phyloP scores from a whole-genome alignment of 176 grass and related monocot species.

The Bromus sterilis region DNA sequence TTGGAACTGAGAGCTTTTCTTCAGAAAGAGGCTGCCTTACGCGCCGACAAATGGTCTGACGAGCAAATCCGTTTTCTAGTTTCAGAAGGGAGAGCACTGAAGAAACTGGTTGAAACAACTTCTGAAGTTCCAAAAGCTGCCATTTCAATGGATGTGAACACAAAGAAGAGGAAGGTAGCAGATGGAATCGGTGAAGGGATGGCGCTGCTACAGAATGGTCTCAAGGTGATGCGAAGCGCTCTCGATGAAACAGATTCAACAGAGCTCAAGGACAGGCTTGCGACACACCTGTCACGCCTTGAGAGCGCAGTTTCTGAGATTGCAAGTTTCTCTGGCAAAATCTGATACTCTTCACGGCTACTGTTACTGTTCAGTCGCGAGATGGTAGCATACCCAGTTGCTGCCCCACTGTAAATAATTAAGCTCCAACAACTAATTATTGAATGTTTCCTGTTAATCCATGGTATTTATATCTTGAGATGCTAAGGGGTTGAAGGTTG shows the following conservation, averaged over 20 bases:
- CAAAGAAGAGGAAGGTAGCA: slow-evolving; percentile 69
- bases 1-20: slow-evolving; percentile 71
- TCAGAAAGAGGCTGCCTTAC: slow-evolving; percentile 57
- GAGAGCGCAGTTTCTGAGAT: slow-evolving; percentile 65
- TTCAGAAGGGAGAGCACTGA: slow-evolving; percentile 52
- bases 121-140: background rate
- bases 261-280: slow-evolving; percentile 47
- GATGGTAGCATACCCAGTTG: background rate
- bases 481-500: background rate
- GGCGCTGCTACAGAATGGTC: slow-evolving; percentile 54
- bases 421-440: background rate
- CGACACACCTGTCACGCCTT: slow-evolving; percentile 43
- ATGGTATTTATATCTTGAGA: background rate
- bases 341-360: background rate
- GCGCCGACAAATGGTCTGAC: slow-evolving; percentile 23
- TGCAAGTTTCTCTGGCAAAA: slow-evolving; percentile 30
- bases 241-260: slow-evolving; percentile 28
- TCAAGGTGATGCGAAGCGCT: slow-evolving; percentile 57
- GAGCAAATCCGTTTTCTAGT: slow-evolving; percentile 42
- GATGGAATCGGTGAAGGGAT: slow-evolving; percentile 66
- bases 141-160: slow-evolving; percentile 14
- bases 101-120: slow-evolving; percentile 31
- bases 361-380: background rate
- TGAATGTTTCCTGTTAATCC: background rate
- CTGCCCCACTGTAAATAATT: background rate